Evolutionary conservation across 768 basidiomycete genomes (phyloP).

Genomic region (Kwoniella europaea): DNA sequence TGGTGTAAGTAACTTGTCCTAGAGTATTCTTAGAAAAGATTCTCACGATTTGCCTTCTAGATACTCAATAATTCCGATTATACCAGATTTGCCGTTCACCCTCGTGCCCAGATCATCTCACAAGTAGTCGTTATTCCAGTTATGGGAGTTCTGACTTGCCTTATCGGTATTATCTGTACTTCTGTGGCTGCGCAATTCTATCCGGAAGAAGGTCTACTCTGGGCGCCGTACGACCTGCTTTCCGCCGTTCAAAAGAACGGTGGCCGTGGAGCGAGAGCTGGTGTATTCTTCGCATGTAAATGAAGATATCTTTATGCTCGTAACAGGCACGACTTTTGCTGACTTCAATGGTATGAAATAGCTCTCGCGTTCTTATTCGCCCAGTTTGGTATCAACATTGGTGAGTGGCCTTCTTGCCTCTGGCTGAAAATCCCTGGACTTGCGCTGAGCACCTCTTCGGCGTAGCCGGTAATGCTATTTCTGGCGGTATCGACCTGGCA

Average conservation of each 20-base stretch:
- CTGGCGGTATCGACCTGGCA: conserved; percentile 43
- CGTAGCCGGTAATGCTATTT: conserved; percentile 42
- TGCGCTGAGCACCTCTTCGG: not conserved
- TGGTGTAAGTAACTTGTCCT: conserved; percentile 13
- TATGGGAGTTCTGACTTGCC: conserved; percentile 29
- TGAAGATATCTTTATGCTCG: not conserved
- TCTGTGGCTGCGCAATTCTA: conserved; percentile 48
- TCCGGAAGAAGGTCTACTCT: conserved; percentile 45
- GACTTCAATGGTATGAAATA: not conserved
- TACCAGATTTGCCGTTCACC: conserved; percentile 43
- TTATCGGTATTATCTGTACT: conserved; percentile 53
- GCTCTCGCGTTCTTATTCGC: conserved; percentile 43
- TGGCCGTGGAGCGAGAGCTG: conserved; percentile 46
- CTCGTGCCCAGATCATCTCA: conserved; percentile 37
- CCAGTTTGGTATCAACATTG: conserved; percentile 49
- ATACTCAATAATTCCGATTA: conserved; percentile 49
- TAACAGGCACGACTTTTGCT: not conserved
- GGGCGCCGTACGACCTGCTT: conserved; percentile 40
- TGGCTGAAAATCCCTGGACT: not conserved
- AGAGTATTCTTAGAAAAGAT: not conserved
- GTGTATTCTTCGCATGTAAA: conserved; percentile 52
- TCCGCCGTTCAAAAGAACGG: conserved; percentile 38
- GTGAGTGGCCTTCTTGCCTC: not conserved
- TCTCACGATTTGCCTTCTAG: conserved; percentile 9
- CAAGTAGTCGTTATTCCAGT: conserved; percentile 33